phyloP scores from a whole-genome alignment of 768 basidiomycete species.

The Strobilomyces echinocephalus region DNA sequence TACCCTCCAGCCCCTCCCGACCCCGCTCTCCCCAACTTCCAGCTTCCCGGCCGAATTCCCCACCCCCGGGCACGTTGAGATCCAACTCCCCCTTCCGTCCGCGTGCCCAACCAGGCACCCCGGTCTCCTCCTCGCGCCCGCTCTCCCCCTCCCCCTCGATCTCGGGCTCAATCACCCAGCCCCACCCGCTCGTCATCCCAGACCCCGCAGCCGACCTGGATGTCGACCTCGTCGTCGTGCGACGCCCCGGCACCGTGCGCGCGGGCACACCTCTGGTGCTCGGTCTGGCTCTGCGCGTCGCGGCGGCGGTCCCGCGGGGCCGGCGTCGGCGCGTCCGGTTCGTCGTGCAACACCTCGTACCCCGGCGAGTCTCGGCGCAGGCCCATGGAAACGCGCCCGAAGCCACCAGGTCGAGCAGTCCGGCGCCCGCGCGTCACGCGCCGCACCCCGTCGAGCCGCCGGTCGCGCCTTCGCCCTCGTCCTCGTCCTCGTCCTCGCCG shows the following conservation, averaged over 20 bases:
- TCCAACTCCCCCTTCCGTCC: constrained; percentile 39
- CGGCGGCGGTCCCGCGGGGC: constrained; percentile 37
- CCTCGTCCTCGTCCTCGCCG: constrained; percentile 17
- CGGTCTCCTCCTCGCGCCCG: constrained; percentile 20
- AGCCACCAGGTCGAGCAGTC: neutral
- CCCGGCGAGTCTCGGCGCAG: constrained; percentile 28
- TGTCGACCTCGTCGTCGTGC: constrained; percentile 51
- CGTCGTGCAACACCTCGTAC: constrained; percentile 63
- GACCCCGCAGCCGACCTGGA: constrained; percentile 41
- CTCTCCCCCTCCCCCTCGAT: constrained; percentile 30
- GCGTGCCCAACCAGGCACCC: constrained; percentile 28
- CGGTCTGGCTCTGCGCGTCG: constrained; percentile 47
- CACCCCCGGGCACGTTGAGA: constrained; percentile 45
- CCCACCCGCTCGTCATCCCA: constrained; percentile 20
- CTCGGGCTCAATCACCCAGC: constrained; percentile 13
- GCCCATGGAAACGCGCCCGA: constrained; percentile 8
- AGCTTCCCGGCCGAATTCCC: constrained; percentile 53
- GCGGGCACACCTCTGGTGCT: constrained; percentile 61
- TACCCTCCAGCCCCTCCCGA: constrained; percentile 40
- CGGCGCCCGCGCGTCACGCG: constrained; percentile 5
- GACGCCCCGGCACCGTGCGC: constrained; percentile 41
- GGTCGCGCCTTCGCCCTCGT: no score
- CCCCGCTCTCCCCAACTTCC: constrained; percentile 56
- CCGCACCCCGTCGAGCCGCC: constrained; percentile 11
- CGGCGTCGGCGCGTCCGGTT: constrained; percentile 44